phyloP scores from a whole-genome alignment of 1,284 basidiomycete genomes.

The Ustilago esculenta region DNA sequence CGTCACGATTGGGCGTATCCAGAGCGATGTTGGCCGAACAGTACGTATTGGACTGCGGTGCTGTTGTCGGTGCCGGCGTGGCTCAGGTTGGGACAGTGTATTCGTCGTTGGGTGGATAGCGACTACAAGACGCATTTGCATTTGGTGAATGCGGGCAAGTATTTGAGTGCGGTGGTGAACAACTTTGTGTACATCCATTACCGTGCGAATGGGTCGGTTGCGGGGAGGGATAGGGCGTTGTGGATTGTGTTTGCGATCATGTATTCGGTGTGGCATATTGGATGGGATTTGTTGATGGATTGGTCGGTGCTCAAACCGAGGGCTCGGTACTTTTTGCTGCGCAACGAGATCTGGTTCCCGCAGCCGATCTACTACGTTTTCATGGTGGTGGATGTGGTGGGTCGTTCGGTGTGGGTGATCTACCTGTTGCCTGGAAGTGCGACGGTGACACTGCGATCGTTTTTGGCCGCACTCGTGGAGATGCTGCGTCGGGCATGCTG shows the following conservation, averaged over 20 bases:
- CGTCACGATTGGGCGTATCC: slow-evolving; percentile 58
- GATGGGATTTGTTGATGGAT: slow-evolving; percentile 77
- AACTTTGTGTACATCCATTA: slow-evolving; percentile 65
- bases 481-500: slow-evolving; percentile 84
- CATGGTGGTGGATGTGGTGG: slow-evolving; percentile 74
- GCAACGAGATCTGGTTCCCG: slow-evolving; percentile 73
- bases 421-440: slow-evolving; percentile 75
- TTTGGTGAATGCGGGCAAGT: slow-evolving; percentile 78
- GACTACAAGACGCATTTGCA: slow-evolving; percentile 74
- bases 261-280: slow-evolving; percentile 77
- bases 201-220: slow-evolving; percentile 52
- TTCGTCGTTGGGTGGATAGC: slow-evolving; percentile 85
- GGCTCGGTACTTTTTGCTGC: slow-evolving; percentile 75
- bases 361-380: slow-evolving; percentile 69
- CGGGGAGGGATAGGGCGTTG: slow-evolving; percentile 21
- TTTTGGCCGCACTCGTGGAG: slow-evolving; percentile 79
- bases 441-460: slow-evolving; percentile 73
- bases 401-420: slow-evolving; percentile 83
- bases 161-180: slow-evolving; percentile 56
- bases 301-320: slow-evolving; percentile 75
- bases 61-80: slow-evolving; percentile 75
- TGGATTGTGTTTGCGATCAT: slow-evolving; percentile 73
- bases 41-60: slow-evolving; percentile 68
- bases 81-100: slow-evolving; percentile 82
- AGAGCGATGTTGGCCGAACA: slow-evolving; percentile 50